phyloP scores from a whole-genome alignment of 495 filamentous ascomycete species.

The Talaromyces nanjingensis region DNA sequence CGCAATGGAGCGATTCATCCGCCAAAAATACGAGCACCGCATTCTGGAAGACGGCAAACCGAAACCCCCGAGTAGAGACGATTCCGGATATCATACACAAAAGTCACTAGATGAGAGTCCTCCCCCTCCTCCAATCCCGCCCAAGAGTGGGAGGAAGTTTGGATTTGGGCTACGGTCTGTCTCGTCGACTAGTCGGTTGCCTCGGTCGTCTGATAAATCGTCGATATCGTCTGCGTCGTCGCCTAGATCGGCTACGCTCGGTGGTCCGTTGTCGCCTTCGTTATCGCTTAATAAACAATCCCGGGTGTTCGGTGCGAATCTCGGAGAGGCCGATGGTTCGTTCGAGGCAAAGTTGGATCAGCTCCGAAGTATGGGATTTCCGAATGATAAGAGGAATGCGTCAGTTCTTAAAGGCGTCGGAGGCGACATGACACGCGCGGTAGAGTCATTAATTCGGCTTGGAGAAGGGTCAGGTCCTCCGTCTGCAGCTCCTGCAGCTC shows the following conservation, averaged over 20 bases:
- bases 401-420: slow-evolving; percentile 70
- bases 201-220: slow-evolving; percentile 20
- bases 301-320: slow-evolving; percentile 59
- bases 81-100: slow-evolving; percentile 23
- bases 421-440: slow-evolving; percentile 75
- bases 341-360: slow-evolving; percentile 65
- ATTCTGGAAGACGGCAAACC: slow-evolving; percentile 47
- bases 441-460: slow-evolving; percentile 74
- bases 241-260: slow-evolving; percentile 16
- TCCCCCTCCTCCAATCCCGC: slow-evolving; percentile 75
- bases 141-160: slow-evolving; percentile 73
- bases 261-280: slow-evolving; percentile 16
- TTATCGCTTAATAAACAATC: slow-evolving; percentile 50
- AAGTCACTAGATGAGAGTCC: slow-evolving; percentile 29
- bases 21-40: slow-evolving; percentile 80
- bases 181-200: slow-evolving; percentile 59
- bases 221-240: slow-evolving; percentile 26
- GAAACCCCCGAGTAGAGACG: slow-evolving; percentile 38
- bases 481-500: slow-evolving; percentile 17
- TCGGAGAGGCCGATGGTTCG: slow-evolving; percentile 50
- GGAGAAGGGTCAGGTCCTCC: slow-evolving; percentile 55
- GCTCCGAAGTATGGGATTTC: slow-evolving; percentile 88
- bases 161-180: slow-evolving; percentile 63
- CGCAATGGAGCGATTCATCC: slow-evolving; percentile 88
- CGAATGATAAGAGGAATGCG: slow-evolving; percentile 71